A percentile compares a stretch with the other conserved stretches of the same genome.
Evolutionary conservation across 805 yeast species (phyloP).

Genomic region (Zygotorulaspora sp.): DNA sequence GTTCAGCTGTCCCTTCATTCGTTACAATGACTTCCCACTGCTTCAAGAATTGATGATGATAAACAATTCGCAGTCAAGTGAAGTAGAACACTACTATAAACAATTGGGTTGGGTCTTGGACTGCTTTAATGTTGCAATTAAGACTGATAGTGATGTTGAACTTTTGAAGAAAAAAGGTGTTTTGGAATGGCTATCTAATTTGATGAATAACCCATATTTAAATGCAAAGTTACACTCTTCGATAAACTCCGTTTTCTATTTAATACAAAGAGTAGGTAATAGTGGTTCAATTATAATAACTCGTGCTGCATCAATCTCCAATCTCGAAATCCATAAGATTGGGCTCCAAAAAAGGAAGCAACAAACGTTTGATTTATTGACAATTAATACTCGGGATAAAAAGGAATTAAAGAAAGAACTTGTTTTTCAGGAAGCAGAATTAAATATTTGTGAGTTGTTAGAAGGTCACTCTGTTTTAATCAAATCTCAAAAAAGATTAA

Average conservation of each 20-base stretch:
- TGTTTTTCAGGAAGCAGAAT: conserved; percentile 43
- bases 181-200: conserved; percentile 62
- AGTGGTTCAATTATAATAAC: conserved; percentile 58
- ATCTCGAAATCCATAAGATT: conserved; percentile 33
- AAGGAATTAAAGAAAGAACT: conserved; percentile 28
- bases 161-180: conserved; percentile 50
- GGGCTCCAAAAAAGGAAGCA: conserved; percentile 12
- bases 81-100: conserved; percentile 48
- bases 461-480: conserved; percentile 30
- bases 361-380: conserved; percentile 7
- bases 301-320: conserved; percentile 47
- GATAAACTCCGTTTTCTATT: conserved; percentile 42
- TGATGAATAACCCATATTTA: conserved; percentile 49
- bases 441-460: conserved; percentile 34
- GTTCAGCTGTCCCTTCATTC: conserved; percentile 41
- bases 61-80: conserved; percentile 19
- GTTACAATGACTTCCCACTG: conserved; percentile 43
- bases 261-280: conserved; percentile 48
- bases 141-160: conserved; percentile 47
- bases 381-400: conserved; percentile 16
- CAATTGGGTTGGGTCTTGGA: conserved; percentile 66
- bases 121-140: conserved; percentile 45
- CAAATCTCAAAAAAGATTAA: conserved; percentile 48
- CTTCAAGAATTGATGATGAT: conserved; percentile 17
- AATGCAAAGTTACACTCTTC: conserved; percentile 38